A percentile compares a stretch with the other conserved stretches of the same genome.
phyloP scores from a whole-genome alignment of 2,329 filamentous ascomycete species.

The Xylaria digitata region DNA sequence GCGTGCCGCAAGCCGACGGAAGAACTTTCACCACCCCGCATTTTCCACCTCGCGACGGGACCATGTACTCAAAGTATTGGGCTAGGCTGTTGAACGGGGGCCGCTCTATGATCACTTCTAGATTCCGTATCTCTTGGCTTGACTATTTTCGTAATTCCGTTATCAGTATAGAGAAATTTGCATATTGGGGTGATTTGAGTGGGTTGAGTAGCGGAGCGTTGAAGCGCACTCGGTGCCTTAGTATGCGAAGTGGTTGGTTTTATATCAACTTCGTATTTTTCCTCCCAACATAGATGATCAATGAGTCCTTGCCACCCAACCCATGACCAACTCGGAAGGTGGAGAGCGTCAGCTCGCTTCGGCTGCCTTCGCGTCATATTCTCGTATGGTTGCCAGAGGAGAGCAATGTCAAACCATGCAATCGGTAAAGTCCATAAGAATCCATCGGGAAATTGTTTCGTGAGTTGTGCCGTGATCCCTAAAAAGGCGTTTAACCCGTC shows the following conservation, averaged over 20 bases:
- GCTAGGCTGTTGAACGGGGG: background rate
- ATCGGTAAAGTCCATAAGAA: constrained; percentile 19
- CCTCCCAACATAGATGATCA: background rate
- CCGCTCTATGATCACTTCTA: background rate
- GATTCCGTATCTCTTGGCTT: background rate
- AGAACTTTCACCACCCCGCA: background rate
- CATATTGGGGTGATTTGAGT: background rate
- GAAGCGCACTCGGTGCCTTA: too few species aligned
- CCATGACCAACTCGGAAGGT: constrained; percentile 30
- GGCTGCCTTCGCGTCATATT: constrained; percentile 9
- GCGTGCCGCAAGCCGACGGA: background rate
- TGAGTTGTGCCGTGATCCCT: constrained; percentile 1
- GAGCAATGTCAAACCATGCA: constrained; percentile 12
- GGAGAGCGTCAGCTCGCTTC: background rate
- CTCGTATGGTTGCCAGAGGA: constrained; percentile 15
- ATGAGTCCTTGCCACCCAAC: constrained; percentile 25
- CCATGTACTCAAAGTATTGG: background rate
- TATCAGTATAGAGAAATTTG: background rate
- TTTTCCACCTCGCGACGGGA: background rate
- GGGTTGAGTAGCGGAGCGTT: too few species aligned
- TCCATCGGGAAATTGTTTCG: background rate
- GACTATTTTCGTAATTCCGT: background rate
- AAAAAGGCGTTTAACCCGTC: constrained; percentile 14
- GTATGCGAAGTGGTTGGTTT: too few species aligned
- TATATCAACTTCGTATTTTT: too few species aligned